A percentile compares a stretch with the other conserved stretches of the same genome.
Conservation (phyloP, 257 asterid species). For the Plectranthus barbatus region DNA sequence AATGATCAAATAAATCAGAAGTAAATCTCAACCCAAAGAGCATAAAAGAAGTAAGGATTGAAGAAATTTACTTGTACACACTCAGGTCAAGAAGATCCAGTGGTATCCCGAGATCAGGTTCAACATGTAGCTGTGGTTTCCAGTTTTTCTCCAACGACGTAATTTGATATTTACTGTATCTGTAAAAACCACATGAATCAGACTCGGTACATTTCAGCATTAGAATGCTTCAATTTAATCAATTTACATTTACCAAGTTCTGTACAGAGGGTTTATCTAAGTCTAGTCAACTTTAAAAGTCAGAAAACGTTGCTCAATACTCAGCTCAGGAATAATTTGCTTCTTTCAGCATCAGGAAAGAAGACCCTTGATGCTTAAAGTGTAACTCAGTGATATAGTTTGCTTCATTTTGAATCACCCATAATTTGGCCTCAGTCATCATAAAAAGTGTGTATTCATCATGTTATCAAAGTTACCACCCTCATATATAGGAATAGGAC, state of each 20-base stretch:
- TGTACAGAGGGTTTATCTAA: too few relatives aligned
- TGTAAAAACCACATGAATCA: conserved; percentile 29
- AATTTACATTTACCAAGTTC: not conserved
- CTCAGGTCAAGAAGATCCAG: conserved; percentile 96
- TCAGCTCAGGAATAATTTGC: not conserved
- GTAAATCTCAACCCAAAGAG: not conserved
- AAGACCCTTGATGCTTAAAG: not conserved
- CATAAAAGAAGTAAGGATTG: conserved; percentile 9
- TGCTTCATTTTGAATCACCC: not conserved
- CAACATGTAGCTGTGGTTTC: conserved; percentile 87
- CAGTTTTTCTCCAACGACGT: conserved; percentile 89
- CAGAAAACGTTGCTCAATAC: not conserved
- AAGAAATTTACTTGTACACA: conserved; percentile 68
- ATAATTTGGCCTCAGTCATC: not conserved
- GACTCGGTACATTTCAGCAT: not conserved
- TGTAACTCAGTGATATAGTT: not conserved
- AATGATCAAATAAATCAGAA: conserved; percentile 13
- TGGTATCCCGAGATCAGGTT: conserved; percentile 96
- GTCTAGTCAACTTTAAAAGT: not conserved
- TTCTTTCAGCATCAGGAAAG: not conserved
- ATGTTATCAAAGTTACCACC: not conserved
- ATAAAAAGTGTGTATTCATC: not conserved
- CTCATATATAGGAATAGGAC: not conserved
- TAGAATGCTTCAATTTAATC: not conserved
- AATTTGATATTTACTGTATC: conserved; percentile 72